Base-by-base conservation (phyloP, 176 grass and related monocot species). In the Puccinellia tenuiflora region DNA sequence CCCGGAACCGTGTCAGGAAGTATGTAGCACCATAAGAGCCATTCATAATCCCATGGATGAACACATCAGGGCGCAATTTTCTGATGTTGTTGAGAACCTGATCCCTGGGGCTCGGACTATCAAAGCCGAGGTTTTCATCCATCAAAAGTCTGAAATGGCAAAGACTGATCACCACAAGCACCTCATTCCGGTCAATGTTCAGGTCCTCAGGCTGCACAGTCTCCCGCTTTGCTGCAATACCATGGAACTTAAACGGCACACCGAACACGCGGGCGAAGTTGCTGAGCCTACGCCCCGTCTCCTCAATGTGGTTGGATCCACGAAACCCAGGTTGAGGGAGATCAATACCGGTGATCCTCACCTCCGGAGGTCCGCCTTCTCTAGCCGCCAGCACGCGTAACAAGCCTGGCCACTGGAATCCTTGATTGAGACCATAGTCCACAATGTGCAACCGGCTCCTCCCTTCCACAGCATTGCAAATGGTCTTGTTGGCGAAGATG, bases 401-500 rank as follows among this genome's bases (percentile, higher is more conserved):
- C 79, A 81, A 52, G 29, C 46, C 62, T 1, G 79, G 62, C 90
- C 90, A 92, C 26, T 92, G 90, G 73, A 88, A 83, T 2, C 90
- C 90, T 10, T 79, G 82, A n/a, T 48, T 35, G 31, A 86, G 64
- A 25, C 90, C 90, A 2, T 83, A 92, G 24, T 92, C 83, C 9
- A 92, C 85, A 34, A 92, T 86, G 69, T 92, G 90, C 62, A 92
- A 2, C 5, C 78, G 77, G 0, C 64, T 73, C 61, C 21, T 80
- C 70, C 56, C 72, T 5, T 77, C 45, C 37, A 72, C 68, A 7
- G 76, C 69, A 67, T 92, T 67, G 14, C 54, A 66, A 6, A 92
- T 92, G 51, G 83, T 89, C 75, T 71, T 84, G 87, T 86, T 92
- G 60, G 86, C 78, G n/a, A 83, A 92, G 74, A 18, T 37, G 66